Base-by-base conservation (phyloP, 1,284 basidiomycete genomes). In the Marasmius tenuissimus region DNA sequence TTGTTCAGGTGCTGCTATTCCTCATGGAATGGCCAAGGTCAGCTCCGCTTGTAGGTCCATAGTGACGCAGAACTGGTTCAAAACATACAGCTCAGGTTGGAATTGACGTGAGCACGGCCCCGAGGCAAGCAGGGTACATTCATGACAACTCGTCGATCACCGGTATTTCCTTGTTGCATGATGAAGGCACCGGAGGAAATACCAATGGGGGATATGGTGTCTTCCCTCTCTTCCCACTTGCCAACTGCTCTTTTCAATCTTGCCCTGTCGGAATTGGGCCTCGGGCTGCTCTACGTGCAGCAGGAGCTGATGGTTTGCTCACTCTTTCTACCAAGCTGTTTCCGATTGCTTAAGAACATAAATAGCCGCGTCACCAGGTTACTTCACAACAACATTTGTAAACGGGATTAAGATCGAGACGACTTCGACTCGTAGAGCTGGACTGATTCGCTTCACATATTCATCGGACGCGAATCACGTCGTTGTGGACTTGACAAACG, bases 141-240 rank as follows among this genome's bases (percentile, higher is more conserved):
- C 65, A 71, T 9, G 77, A 77, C 64, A 80, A 79, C 62, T 78
- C 78, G 1, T 73, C 77, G 7, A 75, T 80, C 27, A 78, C 78
- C 64, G 76, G 77, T 1, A 81, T 84, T 34, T 82, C 81, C 10
- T 71, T 82, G 33, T 79, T 82, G 76, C 81, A 84, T 59, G 81
- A 84, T 63, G 81, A 83, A 68, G 82, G 82, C 2, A 83, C 81
- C 0, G 81, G 81, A 27, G 81, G 81, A n/a, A 81, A 82, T 61
- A 76, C 78, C 1, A 71, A 75, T 58, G 81, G 81, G 16, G 81
- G 81, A 47, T 82, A 80, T 55, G 81, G 81, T 16, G 73, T 81
- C 39, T 83, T 82, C 62, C 81, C 81, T 1, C 70, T 83, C 5
- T 82, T 82, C 59, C 81, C 81, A 6, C 70, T 82, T 6, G 70